phyloP scores from a whole-genome alignment of 306 rosid species.

The Rosa persica region DNA sequence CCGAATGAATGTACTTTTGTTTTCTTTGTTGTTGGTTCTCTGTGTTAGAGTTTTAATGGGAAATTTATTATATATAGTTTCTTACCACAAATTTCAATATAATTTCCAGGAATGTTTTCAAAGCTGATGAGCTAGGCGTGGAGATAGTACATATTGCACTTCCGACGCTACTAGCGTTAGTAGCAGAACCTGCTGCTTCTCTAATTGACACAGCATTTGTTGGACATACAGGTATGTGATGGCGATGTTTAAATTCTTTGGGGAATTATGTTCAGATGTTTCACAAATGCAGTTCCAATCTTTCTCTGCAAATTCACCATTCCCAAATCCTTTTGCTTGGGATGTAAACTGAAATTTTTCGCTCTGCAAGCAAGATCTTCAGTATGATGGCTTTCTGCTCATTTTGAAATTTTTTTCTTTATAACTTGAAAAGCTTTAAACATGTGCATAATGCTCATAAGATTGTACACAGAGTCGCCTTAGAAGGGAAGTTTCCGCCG shows the following conservation, averaged over 20 bases:
- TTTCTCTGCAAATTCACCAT: neutral
- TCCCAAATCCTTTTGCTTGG: neutral
- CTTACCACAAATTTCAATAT: slow-evolving; percentile 3
- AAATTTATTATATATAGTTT: neutral
- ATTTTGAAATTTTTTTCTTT: neutral
- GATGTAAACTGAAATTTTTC: neutral
- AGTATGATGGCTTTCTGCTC: neutral
- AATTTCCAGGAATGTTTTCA: slow-evolving; percentile 28
- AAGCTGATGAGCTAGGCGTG: slow-evolving; percentile 25
- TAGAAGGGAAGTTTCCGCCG: neutral
- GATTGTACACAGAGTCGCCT: neutral
- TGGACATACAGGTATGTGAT: slow-evolving; percentile 58
- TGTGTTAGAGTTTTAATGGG: neutral
- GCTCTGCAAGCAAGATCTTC: neutral
- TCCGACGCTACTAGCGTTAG: slow-evolving; percentile 66
- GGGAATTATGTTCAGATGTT: neutral
- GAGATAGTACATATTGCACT: slow-evolving; percentile 67
- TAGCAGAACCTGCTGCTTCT: slow-evolving; percentile 82
- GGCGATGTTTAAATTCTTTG: neutral
- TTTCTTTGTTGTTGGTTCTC: neutral
- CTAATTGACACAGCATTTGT: slow-evolving; percentile 73
- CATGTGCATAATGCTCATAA: neutral
- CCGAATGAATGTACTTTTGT: neutral
- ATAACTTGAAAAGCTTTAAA: neutral
- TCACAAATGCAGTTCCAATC: neutral